phyloP scores from a whole-genome alignment of 768 basidiomycete species.

The Tubosaeta sp. region DNA sequence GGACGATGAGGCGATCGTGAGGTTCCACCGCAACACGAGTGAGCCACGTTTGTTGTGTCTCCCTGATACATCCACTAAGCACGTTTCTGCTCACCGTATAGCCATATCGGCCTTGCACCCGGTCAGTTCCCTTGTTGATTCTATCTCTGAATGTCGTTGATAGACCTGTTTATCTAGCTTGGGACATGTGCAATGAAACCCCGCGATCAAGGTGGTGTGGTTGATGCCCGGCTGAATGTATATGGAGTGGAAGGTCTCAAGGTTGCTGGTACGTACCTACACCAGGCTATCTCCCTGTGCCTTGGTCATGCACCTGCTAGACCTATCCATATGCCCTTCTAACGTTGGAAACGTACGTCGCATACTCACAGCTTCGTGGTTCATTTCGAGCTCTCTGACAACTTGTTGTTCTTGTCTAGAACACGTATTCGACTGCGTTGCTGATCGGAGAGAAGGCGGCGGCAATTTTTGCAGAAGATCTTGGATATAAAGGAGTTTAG shows the following conservation, averaged over 20 bases:
- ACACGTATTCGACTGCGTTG: constrained; percentile 14
- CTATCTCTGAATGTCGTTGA: background rate
- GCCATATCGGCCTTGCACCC: constrained; percentile 12
- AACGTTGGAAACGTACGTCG: constrained; percentile 23
- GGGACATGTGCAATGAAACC: constrained; percentile 72
- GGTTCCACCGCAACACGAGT: constrained; percentile 20
- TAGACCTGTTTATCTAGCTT: constrained; percentile 31
- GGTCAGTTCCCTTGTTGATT: background rate
- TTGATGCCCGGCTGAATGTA: constrained; percentile 57
- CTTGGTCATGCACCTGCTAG: constrained; percentile 8
- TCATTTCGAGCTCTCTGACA: background rate
- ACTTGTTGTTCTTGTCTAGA: background rate
- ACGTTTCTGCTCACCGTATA: background rate
- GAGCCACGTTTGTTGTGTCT: background rate
- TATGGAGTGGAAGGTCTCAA: constrained; percentile 59
- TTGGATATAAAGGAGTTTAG: background rate
- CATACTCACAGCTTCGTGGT: background rate
- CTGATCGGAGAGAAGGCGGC: constrained; percentile 17
- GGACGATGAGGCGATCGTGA: constrained; percentile 32
- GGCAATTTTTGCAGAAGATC: constrained; percentile 8
- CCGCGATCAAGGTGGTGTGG: constrained; percentile 54
- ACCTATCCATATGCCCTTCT: constrained; percentile 34
- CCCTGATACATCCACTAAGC: background rate
- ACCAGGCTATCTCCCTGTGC: background rate
- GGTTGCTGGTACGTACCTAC: constrained; percentile 43